Evolutionary conservation across 331 rosid genomes (phyloP).

Genomic region (Pyrus hybrid): DNA sequence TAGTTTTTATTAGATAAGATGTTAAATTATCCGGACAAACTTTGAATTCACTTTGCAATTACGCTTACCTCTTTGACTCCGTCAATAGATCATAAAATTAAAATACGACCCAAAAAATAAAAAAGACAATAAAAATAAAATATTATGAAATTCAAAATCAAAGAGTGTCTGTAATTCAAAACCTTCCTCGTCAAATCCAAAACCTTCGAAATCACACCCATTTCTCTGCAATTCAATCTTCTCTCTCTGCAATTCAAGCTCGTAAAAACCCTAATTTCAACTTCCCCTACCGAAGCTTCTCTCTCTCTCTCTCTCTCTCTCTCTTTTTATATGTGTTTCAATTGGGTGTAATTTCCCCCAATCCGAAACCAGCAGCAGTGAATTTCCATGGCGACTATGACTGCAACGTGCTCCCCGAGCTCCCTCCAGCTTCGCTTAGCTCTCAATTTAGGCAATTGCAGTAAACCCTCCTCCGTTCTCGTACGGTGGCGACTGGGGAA

Average conservation of each 20-base stretch:
- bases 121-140: too few relatives aligned
- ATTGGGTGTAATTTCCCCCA: neutral
- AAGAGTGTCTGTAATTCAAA: too few relatives aligned
- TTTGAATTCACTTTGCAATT: too few relatives aligned
- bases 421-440: slow-evolving; percentile 86
- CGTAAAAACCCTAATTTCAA: neutral
- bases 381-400: slow-evolving; percentile 48
- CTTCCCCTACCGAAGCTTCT: neutral
- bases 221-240: neutral
- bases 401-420: slow-evolving; percentile 59
- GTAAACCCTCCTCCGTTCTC: slow-evolving; percentile 26
- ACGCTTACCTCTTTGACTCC: too few relatives aligned
- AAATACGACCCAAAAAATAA: too few relatives aligned
- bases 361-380: neutral
- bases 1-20: too few relatives aligned
- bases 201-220: slow-evolving; percentile 11
- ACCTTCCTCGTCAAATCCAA: neutral
- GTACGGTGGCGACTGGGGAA: slow-evolving; percentile 27
- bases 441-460: slow-evolving; percentile 27
- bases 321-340: neutral
- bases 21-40: too few relatives aligned
- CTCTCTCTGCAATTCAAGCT: neutral
- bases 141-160: too few relatives aligned
- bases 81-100: too few relatives aligned
- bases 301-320: neutral